These are phyloP conservation scores for Citrus sp. DNA, from an alignment of 345 rosid genomes.

Conservation along the genomic window DNA sequence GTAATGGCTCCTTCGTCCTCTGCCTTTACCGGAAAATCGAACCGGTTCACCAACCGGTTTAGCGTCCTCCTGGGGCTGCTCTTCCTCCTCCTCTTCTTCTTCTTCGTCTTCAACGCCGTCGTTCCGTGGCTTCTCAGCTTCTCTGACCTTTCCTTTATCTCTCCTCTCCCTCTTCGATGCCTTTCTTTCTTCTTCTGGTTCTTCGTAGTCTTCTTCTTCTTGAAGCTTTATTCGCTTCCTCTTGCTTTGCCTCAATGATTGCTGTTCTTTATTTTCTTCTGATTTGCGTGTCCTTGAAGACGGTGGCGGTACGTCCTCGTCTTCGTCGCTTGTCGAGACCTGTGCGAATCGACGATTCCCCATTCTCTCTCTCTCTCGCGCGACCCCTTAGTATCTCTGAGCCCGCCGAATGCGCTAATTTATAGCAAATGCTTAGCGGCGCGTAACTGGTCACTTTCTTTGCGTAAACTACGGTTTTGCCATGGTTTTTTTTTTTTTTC, in stretches of 20 bases:
- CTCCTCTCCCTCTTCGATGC: constrained; percentile 26
- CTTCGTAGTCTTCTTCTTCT: constrained; percentile 36
- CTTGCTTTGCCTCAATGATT: constrained; percentile 34
- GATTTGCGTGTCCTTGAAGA: constrained; percentile 24
- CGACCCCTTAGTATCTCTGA: background rate
- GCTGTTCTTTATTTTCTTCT: constrained; percentile 21
- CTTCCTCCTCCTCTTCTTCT: constrained; percentile 65
- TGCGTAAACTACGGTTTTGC: constrained; percentile 5
- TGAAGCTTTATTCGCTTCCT: constrained; percentile 56
- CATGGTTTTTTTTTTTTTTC: background rate
- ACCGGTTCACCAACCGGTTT: constrained; percentile 66
- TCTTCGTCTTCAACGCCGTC: constrained; percentile 27
- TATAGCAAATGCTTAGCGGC: background rate
- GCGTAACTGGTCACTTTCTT: background rate
- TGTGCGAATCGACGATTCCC: constrained; percentile 67
- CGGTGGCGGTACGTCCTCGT: constrained; percentile 39
- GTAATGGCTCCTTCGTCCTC: constrained; percentile 56
- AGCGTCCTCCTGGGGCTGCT: constrained; percentile 65
- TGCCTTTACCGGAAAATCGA: constrained; percentile 74
- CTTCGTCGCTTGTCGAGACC: constrained; percentile 78
- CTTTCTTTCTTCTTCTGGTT: constrained; percentile 22
- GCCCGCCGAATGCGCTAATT: background rate
- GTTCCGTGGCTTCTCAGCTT: constrained; percentile 14
- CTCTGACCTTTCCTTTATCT: constrained; percentile 21
- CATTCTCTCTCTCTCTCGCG: constrained; percentile 23